These are phyloP conservation scores for Lactarius sanguifluus DNA, from an alignment of 768 basidiomycete species.

Conservation along the genomic window DNA sequence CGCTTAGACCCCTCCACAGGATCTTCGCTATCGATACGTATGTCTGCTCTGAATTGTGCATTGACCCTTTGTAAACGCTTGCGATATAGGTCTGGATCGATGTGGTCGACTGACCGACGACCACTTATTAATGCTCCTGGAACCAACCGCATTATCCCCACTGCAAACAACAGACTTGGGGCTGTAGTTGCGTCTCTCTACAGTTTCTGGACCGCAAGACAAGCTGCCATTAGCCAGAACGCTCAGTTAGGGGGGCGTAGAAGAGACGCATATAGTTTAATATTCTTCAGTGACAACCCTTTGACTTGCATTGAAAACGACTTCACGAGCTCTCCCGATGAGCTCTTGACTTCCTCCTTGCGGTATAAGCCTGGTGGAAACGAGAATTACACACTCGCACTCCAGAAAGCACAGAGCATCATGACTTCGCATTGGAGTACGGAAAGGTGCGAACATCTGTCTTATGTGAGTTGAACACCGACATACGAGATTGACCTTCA, in stretches of 20 bases:
- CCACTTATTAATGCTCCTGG: constrained; percentile 48
- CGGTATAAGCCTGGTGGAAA: constrained; percentile 36
- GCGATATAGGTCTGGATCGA: constrained; percentile 48
- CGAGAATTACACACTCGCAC: constrained; percentile 46
- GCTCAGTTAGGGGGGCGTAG: constrained; percentile 43
- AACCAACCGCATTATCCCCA: constrained; percentile 38
- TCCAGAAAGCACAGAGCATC: constrained; percentile 37
- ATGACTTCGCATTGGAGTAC: constrained; percentile 52
- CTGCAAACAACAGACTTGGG: constrained; percentile 50
- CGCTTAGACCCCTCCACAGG: constrained; percentile 31
- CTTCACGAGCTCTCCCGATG: constrained; percentile 43
- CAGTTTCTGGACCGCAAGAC: constrained; percentile 55
- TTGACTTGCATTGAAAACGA: constrained; percentile 43
- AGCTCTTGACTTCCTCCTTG: constrained; percentile 44
- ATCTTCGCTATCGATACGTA: constrained; percentile 55
- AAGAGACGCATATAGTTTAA: constrained; percentile 55
- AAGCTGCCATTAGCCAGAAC: constrained; percentile 42
- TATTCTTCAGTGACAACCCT: constrained; percentile 43
- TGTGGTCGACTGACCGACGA: constrained; percentile 41
- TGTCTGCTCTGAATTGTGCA: neutral
- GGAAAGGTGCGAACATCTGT: constrained; percentile 41
- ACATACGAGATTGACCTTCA: neutral
- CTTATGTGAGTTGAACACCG: neutral
- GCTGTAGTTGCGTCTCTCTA: constrained; percentile 56
- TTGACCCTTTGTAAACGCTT: constrained; percentile 3